Percentiles rank a stretch among this genome's conserved stretches.
phyloP scores from a whole-genome alignment of 2,329 filamentous ascomycete genomes.

The Verticillium nubilum region DNA sequence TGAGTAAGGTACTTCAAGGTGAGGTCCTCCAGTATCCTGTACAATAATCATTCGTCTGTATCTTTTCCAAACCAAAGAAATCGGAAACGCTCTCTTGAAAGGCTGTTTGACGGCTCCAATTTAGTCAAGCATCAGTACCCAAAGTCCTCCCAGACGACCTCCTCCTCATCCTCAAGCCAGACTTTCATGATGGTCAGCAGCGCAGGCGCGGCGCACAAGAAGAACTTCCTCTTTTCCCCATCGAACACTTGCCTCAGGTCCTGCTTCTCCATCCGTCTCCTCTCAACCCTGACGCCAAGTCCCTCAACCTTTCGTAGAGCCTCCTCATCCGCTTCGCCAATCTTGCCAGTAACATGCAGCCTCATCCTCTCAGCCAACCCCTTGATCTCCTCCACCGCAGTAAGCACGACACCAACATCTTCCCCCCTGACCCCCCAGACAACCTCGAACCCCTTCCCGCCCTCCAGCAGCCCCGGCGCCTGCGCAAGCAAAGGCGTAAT shows the following conservation, averaged over 20 bases:
- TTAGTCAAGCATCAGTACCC: constrained; percentile 38
- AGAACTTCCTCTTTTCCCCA: constrained; percentile 42
- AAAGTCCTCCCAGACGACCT: constrained; percentile 56
- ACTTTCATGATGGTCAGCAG: constrained; percentile 34
- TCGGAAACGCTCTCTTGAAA: too few relatives aligned
- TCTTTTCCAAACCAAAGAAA: too few relatives aligned
- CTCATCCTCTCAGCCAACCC: constrained; percentile 45
- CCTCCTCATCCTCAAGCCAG: constrained; percentile 50
- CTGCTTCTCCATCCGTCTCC: constrained; percentile 29
- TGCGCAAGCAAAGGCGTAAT: constrained; percentile 78
- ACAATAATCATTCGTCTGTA: too few relatives aligned
- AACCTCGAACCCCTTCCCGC: constrained; percentile 39
- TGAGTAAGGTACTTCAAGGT: too few relatives aligned
- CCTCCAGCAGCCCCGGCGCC: constrained; percentile 39
- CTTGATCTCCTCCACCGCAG: constrained; percentile 48
- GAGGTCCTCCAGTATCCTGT: too few relatives aligned
- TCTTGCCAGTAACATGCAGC: constrained; percentile 59
- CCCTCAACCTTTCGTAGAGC: constrained; percentile 23
- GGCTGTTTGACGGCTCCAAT: not conserved
- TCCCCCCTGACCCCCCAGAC: constrained; percentile 62
- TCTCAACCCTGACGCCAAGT: constrained; percentile 25
- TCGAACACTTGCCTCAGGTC: constrained; percentile 35
- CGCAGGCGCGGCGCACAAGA: constrained; percentile 39
- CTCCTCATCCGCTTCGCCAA: constrained; percentile 25
- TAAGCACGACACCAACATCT: constrained; percentile 58